Evolutionary conservation across 495 filamentous ascomycete species (phyloP).

Genomic region (Trichocladium uniseriatum): DNA sequence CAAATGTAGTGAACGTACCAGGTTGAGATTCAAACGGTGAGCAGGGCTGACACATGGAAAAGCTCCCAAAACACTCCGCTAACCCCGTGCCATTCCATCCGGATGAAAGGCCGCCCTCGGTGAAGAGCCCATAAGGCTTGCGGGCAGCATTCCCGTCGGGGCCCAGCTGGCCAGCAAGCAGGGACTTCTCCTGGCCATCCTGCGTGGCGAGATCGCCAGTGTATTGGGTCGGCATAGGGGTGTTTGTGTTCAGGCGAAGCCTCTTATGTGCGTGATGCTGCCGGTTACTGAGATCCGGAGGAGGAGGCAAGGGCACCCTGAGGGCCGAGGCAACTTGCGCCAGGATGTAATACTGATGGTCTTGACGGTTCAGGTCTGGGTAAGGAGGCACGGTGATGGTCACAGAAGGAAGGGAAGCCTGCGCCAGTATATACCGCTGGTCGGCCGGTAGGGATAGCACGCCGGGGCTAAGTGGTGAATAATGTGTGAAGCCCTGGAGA

Average conservation of each 20-base stretch:
- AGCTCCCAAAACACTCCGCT: conserved; percentile 31
- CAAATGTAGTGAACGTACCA: conserved; percentile 9
- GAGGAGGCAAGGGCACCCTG: conserved; percentile 3
- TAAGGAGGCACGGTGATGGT: conserved; percentile 21
- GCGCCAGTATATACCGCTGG: conserved; percentile 34
- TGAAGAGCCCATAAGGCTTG: conserved; percentile 13
- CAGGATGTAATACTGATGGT: conserved; percentile 28
- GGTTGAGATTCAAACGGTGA: conserved; percentile 30
- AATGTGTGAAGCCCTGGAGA: conserved; percentile 28
- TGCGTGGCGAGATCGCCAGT: conserved; percentile 9
- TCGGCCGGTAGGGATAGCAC: conserved; percentile 23
- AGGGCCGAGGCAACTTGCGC: conserved; percentile 27
- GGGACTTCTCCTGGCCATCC: conserved; percentile 31
- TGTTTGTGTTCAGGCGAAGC: conserved; percentile 27
- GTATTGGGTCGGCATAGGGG: conserved; percentile 21
- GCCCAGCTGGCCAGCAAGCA: conserved; percentile 20
- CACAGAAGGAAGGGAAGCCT: conserved; percentile 22
- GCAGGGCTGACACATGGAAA: conserved; percentile 33
- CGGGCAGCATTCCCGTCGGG: conserved; percentile 11
- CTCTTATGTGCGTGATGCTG: conserved; percentile 26
- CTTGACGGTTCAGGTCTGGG: conserved; percentile 23
- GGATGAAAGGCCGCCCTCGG: conserved; percentile 19
- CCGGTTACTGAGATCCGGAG: conserved; percentile 13
- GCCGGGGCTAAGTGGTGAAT: conserved; percentile 23
- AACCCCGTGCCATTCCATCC: conserved; percentile 28